Percentiles rank a stretch among this genome's conserved stretches.
These are phyloP conservation scores for Arctostaphylos glauca DNA, from an alignment of 148 eudicot species.

Conservation along the genomic window DNA sequence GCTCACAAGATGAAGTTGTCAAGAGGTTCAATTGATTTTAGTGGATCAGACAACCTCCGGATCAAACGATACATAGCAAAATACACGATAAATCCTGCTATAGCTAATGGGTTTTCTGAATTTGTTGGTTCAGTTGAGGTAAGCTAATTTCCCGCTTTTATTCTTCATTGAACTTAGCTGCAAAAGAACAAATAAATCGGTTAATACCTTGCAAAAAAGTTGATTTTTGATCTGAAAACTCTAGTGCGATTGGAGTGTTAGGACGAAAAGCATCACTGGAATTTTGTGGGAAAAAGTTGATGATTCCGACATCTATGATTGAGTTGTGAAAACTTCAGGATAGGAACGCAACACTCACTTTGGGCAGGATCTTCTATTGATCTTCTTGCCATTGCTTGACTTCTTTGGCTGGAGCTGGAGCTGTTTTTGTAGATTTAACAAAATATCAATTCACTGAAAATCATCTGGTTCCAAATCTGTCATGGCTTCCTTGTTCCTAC, in stretches of 20 bases:
- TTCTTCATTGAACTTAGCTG: background rate
- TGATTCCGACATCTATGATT: background rate
- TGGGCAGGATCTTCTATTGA: background rate
- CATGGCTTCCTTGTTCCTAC: background rate
- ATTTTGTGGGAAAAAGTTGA: background rate
- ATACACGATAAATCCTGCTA: constrained; percentile 92
- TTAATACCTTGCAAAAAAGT: background rate
- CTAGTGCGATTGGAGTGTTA: background rate
- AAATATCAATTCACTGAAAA: background rate
- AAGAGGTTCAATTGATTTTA: constrained; percentile 60
- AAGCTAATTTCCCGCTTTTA: constrained; percentile 9
- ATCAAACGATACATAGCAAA: constrained; percentile 87
- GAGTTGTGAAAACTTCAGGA: background rate
- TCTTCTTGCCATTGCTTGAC: background rate
- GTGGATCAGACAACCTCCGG: constrained; percentile 59
- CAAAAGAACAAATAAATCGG: background rate
- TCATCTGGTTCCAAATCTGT: background rate
- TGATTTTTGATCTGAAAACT: background rate
- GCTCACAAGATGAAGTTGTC: constrained; percentile 89
- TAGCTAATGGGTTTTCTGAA: constrained; percentile 78
- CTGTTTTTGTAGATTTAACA: background rate
- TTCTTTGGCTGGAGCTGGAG: background rate
- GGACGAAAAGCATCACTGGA: background rate
- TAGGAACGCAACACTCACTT: background rate
- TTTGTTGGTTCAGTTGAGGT: constrained; percentile 93